Evolutionary conservation across 1,284 basidiomycete genomes (phyloP), one percentile per base, ranked within the genome.

Genomic region (Rhodotorula sp.): DNA sequence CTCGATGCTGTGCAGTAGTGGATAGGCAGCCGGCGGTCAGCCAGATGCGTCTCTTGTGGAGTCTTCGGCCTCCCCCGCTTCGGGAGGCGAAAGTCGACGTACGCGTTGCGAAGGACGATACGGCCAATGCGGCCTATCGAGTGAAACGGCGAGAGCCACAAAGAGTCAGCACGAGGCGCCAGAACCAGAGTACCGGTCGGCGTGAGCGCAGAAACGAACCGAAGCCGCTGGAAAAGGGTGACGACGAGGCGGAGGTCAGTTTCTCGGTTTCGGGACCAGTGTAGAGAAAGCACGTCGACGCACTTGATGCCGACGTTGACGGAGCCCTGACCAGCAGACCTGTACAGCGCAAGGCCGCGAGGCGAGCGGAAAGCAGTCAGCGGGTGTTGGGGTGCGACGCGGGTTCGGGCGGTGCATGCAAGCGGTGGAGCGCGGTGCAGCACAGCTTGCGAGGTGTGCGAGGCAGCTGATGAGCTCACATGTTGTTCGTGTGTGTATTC

Each of bases 21-120:
- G 41, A 34, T 25, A 16, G 10, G 44, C 25, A 42, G 54, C 34
- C 34, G 34, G 34, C 3, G 34, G 34, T 34, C 34, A 34, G 34
- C 34, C 34, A 34, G 34, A 34, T 34, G 34, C 34, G 34, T 34
- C 34, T 34, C 5, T 34, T 34, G 34, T 34, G 34, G 34, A 34
- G 34, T 34, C 34, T 34, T 34, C 34, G 34, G 34, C 34, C 34
- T 34, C 34, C 34, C 34, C 34, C 34, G 34, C 34, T 34, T 34
- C 34, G 34, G 34, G 5, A 34, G 34, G 34, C 34, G 34, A 34
- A 34, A 34, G 34, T 34, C 34, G 34, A 56, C 61, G 53, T 17
- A 64, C 86, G 93, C 93, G 87, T 98, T 98, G 81, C 96, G 91
- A 84, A 92, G 87, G 78, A 99, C 97, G 82, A 99, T 97, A 84